These are phyloP conservation scores for Elongisporangium anandrum DNA, from an alignment of 352 stramenopile genomes.

Conservation along the genomic window DNA sequence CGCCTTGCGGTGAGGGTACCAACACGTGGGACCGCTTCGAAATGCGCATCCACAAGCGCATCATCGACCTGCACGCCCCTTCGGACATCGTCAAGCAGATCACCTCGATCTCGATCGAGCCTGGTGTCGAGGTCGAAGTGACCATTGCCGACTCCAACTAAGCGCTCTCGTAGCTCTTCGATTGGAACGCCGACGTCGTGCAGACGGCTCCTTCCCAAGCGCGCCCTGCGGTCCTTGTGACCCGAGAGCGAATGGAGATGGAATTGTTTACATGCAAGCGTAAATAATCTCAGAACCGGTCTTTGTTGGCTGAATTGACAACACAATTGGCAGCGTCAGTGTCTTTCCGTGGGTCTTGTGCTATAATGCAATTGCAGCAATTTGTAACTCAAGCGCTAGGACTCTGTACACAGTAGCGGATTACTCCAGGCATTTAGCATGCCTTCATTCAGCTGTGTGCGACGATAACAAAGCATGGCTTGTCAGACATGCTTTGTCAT, in stretches of 20 bases:
- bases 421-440: no score
- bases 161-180: slow-evolving; percentile 13
- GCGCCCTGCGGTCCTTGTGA: not conserved
- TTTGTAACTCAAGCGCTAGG: no score
- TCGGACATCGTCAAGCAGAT: slow-evolving; percentile 99
- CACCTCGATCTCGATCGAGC: slow-evolving; percentile 99
- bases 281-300: not conserved
- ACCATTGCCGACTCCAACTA: slow-evolving; percentile 93
- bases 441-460: no score
- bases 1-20: slow-evolving; percentile 97
- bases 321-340: not conserved
- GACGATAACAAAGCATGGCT: no score
- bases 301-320: not conserved
- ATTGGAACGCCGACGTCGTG: not conserved
- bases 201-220: not conserved
- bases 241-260: not conserved
- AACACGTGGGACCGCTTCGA: slow-evolving; percentile 99
- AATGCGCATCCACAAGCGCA: slow-evolving; percentile 99
- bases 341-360: not conserved
- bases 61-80: slow-evolving; percentile 98
- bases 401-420: no score
- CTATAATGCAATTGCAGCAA: not conserved
- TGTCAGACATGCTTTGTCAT: no score
- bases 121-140: slow-evolving; percentile 98
- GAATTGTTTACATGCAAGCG: not conserved